phyloP scores from a whole-genome alignment of 1,284 basidiomycete genomes.

The Wallemia hederae region DNA sequence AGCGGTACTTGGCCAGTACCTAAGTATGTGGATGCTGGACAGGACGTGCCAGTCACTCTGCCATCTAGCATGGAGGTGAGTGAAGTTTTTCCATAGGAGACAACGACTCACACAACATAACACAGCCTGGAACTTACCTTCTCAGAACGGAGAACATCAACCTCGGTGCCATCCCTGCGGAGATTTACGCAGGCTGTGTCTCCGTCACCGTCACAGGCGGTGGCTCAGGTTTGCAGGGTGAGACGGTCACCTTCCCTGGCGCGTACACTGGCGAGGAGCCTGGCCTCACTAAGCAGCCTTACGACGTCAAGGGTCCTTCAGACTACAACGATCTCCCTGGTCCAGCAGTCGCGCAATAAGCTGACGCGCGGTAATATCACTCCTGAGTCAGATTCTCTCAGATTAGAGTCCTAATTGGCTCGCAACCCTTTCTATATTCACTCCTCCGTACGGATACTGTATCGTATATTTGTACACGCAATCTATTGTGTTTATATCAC shows the following conservation, averaged over 20 bases:
- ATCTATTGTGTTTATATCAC: too few relatives aligned
- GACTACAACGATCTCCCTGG: neutral
- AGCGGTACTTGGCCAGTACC: neutral
- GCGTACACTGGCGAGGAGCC: neutral
- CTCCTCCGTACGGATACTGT: neutral
- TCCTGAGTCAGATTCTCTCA: too few relatives aligned
- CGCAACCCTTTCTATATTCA: too few relatives aligned
- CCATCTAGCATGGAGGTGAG: neutral
- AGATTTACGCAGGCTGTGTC: neutral
- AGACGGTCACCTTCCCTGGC: neutral
- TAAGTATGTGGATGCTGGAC: neutral
- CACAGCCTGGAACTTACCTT: neutral
- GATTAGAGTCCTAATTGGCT: too few relatives aligned
- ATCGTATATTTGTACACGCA: neutral
- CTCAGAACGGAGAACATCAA: neutral
- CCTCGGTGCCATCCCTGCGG: neutral
- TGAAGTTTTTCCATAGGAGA: neutral
- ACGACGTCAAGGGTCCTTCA: neutral
- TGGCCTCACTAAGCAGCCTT: neutral
- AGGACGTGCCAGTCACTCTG: neutral
- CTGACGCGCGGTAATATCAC: neutral
- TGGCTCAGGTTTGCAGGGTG: neutral
- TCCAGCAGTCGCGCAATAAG: neutral
- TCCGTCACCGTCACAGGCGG: neutral
- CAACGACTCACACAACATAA: neutral